A percentile compares a stretch with the other conserved stretches of the same genome.
These are phyloP conservation scores for Hyphopichia khmerensis DNA, from an alignment of 1,139 yeast species.

Conservation along the genomic window DNA sequence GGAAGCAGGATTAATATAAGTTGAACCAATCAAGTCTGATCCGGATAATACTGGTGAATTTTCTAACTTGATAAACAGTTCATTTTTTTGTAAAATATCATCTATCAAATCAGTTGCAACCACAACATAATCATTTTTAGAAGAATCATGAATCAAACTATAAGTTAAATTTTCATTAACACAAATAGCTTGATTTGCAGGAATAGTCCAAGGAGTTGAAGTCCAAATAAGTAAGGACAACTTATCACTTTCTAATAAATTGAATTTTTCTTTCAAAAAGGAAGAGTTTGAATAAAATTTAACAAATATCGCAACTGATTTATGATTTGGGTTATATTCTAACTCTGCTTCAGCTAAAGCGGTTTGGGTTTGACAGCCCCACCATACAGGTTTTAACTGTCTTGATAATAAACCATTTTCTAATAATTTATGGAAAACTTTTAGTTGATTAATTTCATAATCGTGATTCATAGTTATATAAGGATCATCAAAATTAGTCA, in stretches of 20 bases:
- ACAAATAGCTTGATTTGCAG: slow-evolving; percentile 83
- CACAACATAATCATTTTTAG: slow-evolving; percentile 39
- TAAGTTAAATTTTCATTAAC: slow-evolving; percentile 61
- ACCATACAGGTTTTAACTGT: slow-evolving; percentile 91
- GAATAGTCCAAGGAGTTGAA: slow-evolving; percentile 97
- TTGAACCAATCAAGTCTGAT: slow-evolving; percentile 33
- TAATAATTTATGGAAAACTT: slow-evolving; percentile 66
- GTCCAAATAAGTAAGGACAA: slow-evolving; percentile 74
- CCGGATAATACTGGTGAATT: slow-evolving; percentile 39
- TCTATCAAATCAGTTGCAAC: slow-evolving; percentile 49
- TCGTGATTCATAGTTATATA: slow-evolving; percentile 71
- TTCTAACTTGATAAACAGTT: slow-evolving; percentile 25
- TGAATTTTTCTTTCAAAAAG: slow-evolving; percentile 6
- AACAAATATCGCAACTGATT: slow-evolving; percentile 68
- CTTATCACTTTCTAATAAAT: background rate
- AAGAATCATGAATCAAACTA: slow-evolving; percentile 41
- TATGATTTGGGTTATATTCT: slow-evolving; percentile 76
- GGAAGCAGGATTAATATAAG: slow-evolving; percentile 53
- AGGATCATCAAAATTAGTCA: slow-evolving; percentile 76
- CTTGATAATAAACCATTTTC: slow-evolving; percentile 69
- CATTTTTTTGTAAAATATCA: slow-evolving; percentile 27
- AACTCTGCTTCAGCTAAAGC: slow-evolving; percentile 97
- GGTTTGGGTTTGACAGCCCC: slow-evolving; percentile 94
- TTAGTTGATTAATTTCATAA: slow-evolving; percentile 74
- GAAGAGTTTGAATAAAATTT: slow-evolving; percentile 54